Evolutionary conservation across 2,329 filamentous ascomycete genomes (phyloP).

Genomic region (Nemania bipapillata): DNA sequence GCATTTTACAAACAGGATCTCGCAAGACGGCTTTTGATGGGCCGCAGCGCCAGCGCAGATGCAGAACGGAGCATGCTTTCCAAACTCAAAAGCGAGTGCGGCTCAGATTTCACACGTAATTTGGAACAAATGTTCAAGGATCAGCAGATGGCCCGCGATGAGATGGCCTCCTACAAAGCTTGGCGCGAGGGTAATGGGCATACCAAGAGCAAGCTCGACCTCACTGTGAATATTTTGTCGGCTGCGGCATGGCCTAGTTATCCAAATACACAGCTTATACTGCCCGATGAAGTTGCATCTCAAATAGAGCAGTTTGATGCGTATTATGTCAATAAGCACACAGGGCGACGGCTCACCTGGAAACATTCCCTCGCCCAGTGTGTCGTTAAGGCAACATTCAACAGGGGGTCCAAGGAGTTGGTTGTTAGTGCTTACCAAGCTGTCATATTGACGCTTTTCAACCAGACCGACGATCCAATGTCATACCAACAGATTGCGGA

Average conservation of each 20-base stretch:
- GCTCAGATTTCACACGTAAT: conserved; percentile 93
- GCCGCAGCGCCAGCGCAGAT: conserved; percentile 90
- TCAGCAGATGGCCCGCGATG: conserved; percentile 89
- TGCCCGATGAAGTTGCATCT: conserved; percentile 79
- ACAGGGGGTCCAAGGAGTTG: conserved; percentile 84
- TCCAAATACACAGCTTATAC: conserved; percentile 74
- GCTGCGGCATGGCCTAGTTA: conserved; percentile 94
- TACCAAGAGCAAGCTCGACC: conserved; percentile 68
- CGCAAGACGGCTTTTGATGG: conserved; percentile 88
- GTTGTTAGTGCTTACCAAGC: conserved; percentile 93
- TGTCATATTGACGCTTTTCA: conserved; percentile 89
- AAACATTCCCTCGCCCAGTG: conserved; percentile 94
- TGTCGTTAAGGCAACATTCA: conserved; percentile 82
- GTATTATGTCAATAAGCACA: conserved; percentile 91
- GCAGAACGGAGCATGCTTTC: conserved; percentile 95
- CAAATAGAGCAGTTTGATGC: conserved; percentile 83
- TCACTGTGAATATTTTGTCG: conserved; percentile 90
- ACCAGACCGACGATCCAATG: conserved; percentile 72
- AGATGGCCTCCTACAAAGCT: conserved; percentile 87
- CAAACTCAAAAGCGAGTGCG: conserved; percentile 91
- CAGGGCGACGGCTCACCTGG: conserved; percentile 86
- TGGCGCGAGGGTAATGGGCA: conserved; percentile 64
- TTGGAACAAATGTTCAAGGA: conserved; percentile 99
- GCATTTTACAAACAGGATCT: conserved; percentile 99
- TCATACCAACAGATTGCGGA: conserved; percentile 79